Base-by-base conservation (phyloP, 139 green algal genomes). In the Dunaliella sp. region DNA sequence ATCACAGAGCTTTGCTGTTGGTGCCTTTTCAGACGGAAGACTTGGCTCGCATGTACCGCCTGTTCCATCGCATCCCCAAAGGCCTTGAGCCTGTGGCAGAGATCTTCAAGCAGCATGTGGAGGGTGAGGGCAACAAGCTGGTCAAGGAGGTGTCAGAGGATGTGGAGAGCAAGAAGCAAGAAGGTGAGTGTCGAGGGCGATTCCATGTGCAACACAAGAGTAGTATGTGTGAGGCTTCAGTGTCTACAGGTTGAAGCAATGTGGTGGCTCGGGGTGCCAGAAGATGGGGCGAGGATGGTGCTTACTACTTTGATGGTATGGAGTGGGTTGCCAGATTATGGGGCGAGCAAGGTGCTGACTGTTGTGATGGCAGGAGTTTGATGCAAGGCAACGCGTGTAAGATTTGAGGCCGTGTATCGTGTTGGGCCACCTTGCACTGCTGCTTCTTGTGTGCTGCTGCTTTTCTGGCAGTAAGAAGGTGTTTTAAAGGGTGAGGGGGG, bases 41-140 rank as follows among this genome's bases (percentile, higher is more conserved):
- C 92, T 91, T 99, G 75, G 90, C 90, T 2, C 93, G 98, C 77
- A 98, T 99, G 98, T 99, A 96, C 94, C 93, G 96, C n/a, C 93
- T 99, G 30, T 99, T 99, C 91, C 90, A 90, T 25, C 94, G 96
- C 57, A 95, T 99, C 59, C 93, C 94, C 73, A 96, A 95, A 77
- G 97, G 97, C 35, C 91, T 99, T 85, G 93, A 98, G 36, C 97
- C 97, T 24, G 93, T 99, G 37, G 94, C 96, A 3, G 93, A 97
- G 1, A 95, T 97, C 33, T 99, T 98, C 93, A 94, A 94, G 86
- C 90, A 95, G 86, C 96, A 99, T 84, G 95, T 99, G 77, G 97
- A 99, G 87, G 89, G 87, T 24, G 97, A 99, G 90, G 97, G 95
- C 86, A 96, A 94, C 89, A 94, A 94, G 86, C 93, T 97, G 82